These are phyloP conservation scores for Globisporangium nodosum DNA, from an alignment of 352 stramenopile species.

Conservation along the genomic window DNA sequence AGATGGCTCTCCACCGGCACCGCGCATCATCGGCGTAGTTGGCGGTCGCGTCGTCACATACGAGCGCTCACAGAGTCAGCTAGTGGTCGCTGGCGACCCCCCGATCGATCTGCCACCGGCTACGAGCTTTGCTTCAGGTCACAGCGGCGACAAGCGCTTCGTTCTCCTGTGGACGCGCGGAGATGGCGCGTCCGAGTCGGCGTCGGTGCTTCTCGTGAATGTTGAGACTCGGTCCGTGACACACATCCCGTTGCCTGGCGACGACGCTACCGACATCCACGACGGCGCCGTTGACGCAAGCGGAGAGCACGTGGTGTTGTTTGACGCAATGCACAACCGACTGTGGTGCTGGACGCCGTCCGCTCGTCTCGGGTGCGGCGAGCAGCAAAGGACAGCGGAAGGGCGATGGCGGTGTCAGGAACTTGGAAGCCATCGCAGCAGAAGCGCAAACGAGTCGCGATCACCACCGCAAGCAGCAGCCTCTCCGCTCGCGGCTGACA, in stretches of 20 bases:
- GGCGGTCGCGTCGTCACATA: not conserved
- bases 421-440: not conserved
- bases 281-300: not conserved
- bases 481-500: not conserved
- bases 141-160: not conserved
- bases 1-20: not conserved
- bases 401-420: not conserved
- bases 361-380: not conserved
- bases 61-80: not conserved
- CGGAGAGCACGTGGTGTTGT: constrained; percentile 1
- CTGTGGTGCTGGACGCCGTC: constrained; percentile 3
- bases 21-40: constrained; percentile 2
- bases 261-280: not conserved
- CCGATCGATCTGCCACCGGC: not conserved
- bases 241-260: not conserved
- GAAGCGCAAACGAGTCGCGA: not conserved
- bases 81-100: not conserved
- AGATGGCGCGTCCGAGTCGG: not conserved
- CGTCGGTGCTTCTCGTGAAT: not conserved
- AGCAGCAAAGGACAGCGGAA: not conserved
- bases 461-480: not conserved
- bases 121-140: not conserved
- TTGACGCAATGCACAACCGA: not conserved
- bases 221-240: not conserved
- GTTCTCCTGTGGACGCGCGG: constrained; percentile 5